phyloP scores from a whole-genome alignment of 352 stramenopile genomes.

The Globisporangium spinosum region DNA sequence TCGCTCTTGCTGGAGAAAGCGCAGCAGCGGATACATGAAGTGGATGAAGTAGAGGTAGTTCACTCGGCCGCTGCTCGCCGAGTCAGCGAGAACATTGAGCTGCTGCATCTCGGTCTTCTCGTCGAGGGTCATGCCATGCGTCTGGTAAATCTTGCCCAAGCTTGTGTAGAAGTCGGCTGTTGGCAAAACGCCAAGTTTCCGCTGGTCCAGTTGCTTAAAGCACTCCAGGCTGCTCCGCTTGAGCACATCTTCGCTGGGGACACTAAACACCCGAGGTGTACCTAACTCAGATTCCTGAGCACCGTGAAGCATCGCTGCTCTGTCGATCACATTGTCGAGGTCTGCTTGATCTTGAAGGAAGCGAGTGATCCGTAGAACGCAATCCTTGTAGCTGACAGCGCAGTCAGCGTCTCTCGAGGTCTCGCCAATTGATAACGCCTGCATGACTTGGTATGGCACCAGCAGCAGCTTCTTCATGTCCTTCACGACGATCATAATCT shows the following conservation, averaged over 20 bases:
- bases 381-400: conserved; percentile 44
- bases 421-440: conserved; percentile 32
- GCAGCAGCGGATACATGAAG: conserved; percentile 40
- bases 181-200: conserved; percentile 31
- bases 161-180: conserved; percentile 33
- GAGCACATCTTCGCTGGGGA: conserved; percentile 30
- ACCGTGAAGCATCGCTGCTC: conserved; percentile 23
- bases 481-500: conserved; percentile 38
- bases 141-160: conserved; percentile 22
- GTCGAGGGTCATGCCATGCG: conserved; percentile 25
- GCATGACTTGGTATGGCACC: conserved; percentile 45
- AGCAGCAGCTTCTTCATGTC: conserved; percentile 56
- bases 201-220: conserved; percentile 37
- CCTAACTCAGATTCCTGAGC: conserved; percentile 16
- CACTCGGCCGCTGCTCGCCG: conserved; percentile 44
- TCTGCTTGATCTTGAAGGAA: conserved; percentile 34
- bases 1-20: conserved; percentile 32
- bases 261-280: neutral
- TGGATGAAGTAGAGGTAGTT: conserved; percentile 61
- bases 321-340: conserved; percentile 22
- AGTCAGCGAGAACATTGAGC: conserved; percentile 40
- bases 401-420: conserved; percentile 20
- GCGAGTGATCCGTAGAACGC: conserved; percentile 27
- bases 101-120: conserved; percentile 22
- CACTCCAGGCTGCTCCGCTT: conserved; percentile 25